Base-by-base conservation (phyloP, 2,329 filamentous ascomycete genomes). In the Trichoderma oligosporum region DNA sequence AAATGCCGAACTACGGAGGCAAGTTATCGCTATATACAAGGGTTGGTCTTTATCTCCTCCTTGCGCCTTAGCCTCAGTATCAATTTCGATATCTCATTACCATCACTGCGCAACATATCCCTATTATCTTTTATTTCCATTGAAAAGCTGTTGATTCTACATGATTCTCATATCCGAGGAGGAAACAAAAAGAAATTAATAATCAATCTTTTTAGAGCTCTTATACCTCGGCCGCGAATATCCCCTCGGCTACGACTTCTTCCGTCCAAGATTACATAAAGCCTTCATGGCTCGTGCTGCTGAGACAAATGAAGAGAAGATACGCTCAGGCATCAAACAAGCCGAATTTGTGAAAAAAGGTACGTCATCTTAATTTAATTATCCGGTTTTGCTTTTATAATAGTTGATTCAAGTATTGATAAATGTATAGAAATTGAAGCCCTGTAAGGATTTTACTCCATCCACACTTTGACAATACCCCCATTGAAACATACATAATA, bases 341-440 rank as follows among this genome's bases (percentile, higher is more conserved):
- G 93, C 91, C 0, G 84, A 95, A 63, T 97, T 88, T 72, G 91
- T 97, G 4, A 95, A 90, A 73, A 97, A 95, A 80, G 91, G 91
- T 91, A 14, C 11, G 33, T 18, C 8, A 12, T 9, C 18, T 35
- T n/a, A 16, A 39, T 31, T 31, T 33, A 3, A 46, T 12, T n/a
- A 25, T n/a, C n/a, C n/a, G 8, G 39, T 14, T 18, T 18, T 2
- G n/a, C 16, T 22, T 16, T 31, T 12, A 14, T 12, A 45, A 24
- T 25, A 8, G 11, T 16, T 4, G 1, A 39, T 1, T 7, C 3
- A 22, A n/a, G 5, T 9, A 22, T 27, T 56, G 7, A 56, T 33
- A 16, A 7, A 7, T 29, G 9, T 33, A 7, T 63, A 94, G 93
- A 97, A 71, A 90, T 97, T 60, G 92, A 97, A 75, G 87, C 91